Base-by-base conservation (phyloP, 306 rosid genomes). In the Vigna unguiculata region DNA sequence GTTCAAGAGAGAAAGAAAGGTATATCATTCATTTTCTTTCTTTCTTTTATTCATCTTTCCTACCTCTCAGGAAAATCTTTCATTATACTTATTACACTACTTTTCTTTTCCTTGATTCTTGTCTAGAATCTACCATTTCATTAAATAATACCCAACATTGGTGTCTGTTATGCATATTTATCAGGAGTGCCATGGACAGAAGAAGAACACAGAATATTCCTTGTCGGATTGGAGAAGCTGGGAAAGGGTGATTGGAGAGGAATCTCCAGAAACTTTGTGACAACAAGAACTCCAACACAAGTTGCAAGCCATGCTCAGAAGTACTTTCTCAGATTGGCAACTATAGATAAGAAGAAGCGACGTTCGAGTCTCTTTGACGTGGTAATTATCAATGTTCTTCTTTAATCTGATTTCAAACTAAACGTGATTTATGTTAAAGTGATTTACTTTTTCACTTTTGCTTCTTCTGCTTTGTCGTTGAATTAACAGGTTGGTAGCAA, bases 261-360 rank as follows among this genome's bases (percentile, higher is more conserved):
- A 15, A 95, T 95, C 66, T 89, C 98, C 2, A 86, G 82, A 78
- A 84, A 84, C 63, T 95, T 83, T 15, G 98, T 95, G 16, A 89
- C 90, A 0, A 81, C 97, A 38, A 95, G 93, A 89, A 90, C 98
- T 2, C 98, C 98, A 24, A 90, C 97, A 4, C 98, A 95, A 87
- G 98, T 95, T 0, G 98, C 98, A 0, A 95, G 98, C 54, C 98
- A 95, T 83, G 98, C 98, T 84, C 98, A 95, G 25, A 95, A 95
- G 63, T 90, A 89, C 64, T 92, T 92, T 70, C 91, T 95, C 5
- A 28, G 97, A 63, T 90, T 87, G 6, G 76, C 96, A 19, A 74
- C 73, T 30, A 71, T 85, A 17, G 73, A 82, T 82, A 90, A 86
- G 64, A 94, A 91, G 85, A 86, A 89, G 79, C 76, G 93, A 21